Percentiles rank a stretch among this genome's conserved stretches.
These are phyloP conservation scores for Malassezia slooffiae DNA, from an alignment of 1,284 basidiomycete genomes.

Conservation along the genomic window DNA sequence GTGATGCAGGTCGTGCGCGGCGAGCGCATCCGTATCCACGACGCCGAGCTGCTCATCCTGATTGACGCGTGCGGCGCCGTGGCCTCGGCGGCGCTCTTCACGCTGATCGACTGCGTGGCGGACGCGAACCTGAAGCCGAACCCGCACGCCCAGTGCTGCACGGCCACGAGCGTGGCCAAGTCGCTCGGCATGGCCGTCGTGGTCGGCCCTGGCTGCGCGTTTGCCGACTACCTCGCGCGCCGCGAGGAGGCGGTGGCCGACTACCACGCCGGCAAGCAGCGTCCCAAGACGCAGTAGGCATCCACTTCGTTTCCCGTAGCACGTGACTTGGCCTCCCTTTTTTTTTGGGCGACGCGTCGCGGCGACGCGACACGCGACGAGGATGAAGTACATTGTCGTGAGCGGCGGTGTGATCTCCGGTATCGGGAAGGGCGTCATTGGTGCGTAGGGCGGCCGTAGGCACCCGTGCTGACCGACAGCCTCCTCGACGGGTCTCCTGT, in stretches of 20 bases:
- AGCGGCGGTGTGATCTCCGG: conserved; percentile 49
- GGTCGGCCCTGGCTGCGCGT: conserved; percentile 12
- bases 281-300: background rate
- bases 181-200: background rate
- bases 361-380: background rate
- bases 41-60: conserved; percentile 10
- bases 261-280: background rate
- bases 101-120: background rate
- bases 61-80: conserved; percentile 7
- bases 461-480: conserved; percentile 50
- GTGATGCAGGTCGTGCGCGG: background rate
- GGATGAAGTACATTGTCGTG: conserved; percentile 49
- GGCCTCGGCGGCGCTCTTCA: no score
- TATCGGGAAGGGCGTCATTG: conserved; percentile 50
- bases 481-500: conserved; percentile 86
- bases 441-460: conserved; percentile 15
- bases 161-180: background rate
- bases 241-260: conserved; percentile 13
- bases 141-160: background rate
- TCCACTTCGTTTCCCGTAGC: conserved; percentile 12
- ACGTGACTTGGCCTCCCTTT: conserved; percentile 7
- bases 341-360: conserved; percentile 2
- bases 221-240: conserved; percentile 9
- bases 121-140: background rate
- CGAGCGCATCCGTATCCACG: conserved; percentile 1